A percentile compares a stretch with the other conserved stretches of the same genome.
phyloP scores from a whole-genome alignment of 352 stramenopile species.

The Phytophthora constricta region DNA sequence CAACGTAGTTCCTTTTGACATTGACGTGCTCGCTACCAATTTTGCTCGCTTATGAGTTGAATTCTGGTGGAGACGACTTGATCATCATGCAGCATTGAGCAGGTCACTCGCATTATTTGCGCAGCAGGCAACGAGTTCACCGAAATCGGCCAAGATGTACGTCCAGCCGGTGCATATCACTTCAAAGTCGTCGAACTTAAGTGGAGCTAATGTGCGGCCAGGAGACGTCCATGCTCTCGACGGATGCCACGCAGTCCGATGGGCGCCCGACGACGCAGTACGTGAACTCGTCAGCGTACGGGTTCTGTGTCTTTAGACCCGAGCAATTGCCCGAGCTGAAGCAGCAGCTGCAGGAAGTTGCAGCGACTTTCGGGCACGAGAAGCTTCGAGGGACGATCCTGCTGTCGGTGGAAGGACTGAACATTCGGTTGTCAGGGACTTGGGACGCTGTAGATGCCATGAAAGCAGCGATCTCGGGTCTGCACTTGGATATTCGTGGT shows the following conservation, averaged over 20 bases:
- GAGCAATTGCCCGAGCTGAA: conserved; percentile 48
- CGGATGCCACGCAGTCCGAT: background rate
- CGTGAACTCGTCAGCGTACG: conserved; percentile 79
- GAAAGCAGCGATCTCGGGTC: conserved; percentile 49
- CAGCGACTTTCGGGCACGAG: conserved; percentile 34
- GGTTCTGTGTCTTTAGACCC: conserved; percentile 61
- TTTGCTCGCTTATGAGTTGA: too few species aligned
- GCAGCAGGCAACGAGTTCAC: too few species aligned
- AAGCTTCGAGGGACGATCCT: conserved; percentile 71
- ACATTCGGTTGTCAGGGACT: conserved; percentile 69
- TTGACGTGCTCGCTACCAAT: too few species aligned
- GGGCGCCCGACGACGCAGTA: conserved; percentile 10
- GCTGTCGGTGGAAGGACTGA: conserved; percentile 67
- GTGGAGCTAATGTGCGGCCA: conserved; percentile 9
- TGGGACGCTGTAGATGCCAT: conserved; percentile 46
- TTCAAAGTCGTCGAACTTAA: conserved; percentile 4
- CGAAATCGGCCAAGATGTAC: too few species aligned
- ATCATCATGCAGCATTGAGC: too few species aligned
- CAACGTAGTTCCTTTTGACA: too few species aligned
- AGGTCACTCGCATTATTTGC: too few species aligned
- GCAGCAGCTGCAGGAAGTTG: conserved; percentile 38
- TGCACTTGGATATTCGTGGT: conserved; percentile 44
- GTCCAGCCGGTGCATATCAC: too few species aligned
- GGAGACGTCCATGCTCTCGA: conserved; percentile 14
- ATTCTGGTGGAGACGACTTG: too few species aligned